A percentile compares a stretch with the other conserved stretches of the same genome.
Evolutionary conservation across 2,329 filamentous ascomycete genomes (phyloP).

Genomic region (Nothophoma quercina): DNA sequence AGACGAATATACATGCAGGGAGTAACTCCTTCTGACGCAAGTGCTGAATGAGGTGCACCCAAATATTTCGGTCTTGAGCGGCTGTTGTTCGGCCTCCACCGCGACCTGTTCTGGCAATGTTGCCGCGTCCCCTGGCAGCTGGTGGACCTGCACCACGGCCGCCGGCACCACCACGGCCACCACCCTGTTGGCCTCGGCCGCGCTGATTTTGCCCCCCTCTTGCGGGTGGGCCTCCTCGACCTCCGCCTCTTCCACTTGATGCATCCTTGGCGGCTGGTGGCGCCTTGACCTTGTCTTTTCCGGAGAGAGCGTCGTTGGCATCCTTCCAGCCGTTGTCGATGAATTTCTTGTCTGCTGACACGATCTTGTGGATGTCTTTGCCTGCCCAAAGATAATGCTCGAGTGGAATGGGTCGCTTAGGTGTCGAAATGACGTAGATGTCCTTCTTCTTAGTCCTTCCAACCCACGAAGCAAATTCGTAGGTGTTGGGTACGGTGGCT

Average conservation of each 20-base stretch:
- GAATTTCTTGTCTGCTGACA: constrained; percentile 90
- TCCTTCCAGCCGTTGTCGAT: constrained; percentile 94
- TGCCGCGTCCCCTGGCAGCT: constrained; percentile 70
- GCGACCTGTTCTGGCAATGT: constrained; percentile 88
- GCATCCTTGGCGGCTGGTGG: constrained; percentile 59
- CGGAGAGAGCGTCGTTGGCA: constrained; percentile 81
- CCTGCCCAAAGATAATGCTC: constrained; percentile 97
- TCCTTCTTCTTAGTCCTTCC: constrained; percentile 98
- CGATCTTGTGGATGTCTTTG: constrained; percentile 92
- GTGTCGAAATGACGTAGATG: constrained; percentile 97
- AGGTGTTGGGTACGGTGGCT: constrained; percentile 94
- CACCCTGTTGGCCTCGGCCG: constrained; percentile 54
- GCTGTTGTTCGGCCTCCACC: constrained; percentile 86
- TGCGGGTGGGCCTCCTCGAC: constrained; percentile 52
- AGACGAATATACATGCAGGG: constrained; percentile 96
- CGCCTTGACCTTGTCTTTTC: constrained; percentile 77
- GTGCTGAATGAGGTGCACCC: constrained; percentile 94
- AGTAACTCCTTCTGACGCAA: constrained; percentile 86
- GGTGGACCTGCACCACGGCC: constrained; percentile 65
- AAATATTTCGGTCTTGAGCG: constrained; percentile 93
- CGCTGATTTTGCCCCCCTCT: constrained; percentile 62
- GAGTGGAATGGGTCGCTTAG: constrained; percentile 91
- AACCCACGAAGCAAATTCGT: constrained; percentile 98
- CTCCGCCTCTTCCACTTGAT: constrained; percentile 60
- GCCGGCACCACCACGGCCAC: constrained; percentile 57